Percentiles rank a stretch among this genome's conserved stretches.
Evolutionary conservation across 306 rosid genomes (phyloP).

Genomic region (Sindora glabra): DNA sequence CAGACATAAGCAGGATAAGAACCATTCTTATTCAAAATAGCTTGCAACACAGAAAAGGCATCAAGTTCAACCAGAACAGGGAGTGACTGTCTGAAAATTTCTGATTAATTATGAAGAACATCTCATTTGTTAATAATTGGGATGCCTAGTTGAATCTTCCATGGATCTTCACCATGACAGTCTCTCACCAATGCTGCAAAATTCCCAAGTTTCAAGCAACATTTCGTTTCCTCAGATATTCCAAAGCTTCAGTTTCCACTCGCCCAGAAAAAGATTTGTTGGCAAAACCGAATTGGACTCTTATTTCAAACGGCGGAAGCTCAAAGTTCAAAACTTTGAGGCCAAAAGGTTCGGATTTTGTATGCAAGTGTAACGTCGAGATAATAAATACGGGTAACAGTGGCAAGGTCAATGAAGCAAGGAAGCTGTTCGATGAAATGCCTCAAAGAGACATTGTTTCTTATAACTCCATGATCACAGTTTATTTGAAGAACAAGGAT

Average conservation of each 20-base stretch:
- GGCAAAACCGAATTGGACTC: not conserved
- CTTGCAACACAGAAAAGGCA: no score
- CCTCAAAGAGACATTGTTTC: conserved; percentile 21
- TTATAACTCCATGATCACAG: conserved; percentile 22
- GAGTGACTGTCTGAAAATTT: no score
- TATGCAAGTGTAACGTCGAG: conserved; percentile 13
- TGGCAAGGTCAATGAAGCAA: conserved; percentile 24
- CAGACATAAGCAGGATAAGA: no score
- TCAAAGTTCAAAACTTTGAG: not conserved
- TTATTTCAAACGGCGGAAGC: not conserved
- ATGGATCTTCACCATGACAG: no score
- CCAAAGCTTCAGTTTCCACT: conserved; percentile 7
- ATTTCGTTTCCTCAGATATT: not conserved
- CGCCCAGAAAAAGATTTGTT: not conserved
- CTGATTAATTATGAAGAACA: no score
- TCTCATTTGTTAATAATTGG: no score
- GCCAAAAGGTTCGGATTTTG: not conserved
- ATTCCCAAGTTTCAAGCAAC: not conserved
- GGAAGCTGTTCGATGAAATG: conserved; percentile 33
- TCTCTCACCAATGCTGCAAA: no score
- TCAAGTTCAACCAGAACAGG: no score
- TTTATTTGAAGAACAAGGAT: conserved; percentile 23
- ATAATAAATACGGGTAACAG: conserved; percentile 14
- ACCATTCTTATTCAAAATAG: no score
- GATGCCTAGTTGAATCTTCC: no score